Evolutionary conservation across 2,329 filamentous ascomycete genomes (phyloP).

Genomic region (Xylaria multiplex): DNA sequence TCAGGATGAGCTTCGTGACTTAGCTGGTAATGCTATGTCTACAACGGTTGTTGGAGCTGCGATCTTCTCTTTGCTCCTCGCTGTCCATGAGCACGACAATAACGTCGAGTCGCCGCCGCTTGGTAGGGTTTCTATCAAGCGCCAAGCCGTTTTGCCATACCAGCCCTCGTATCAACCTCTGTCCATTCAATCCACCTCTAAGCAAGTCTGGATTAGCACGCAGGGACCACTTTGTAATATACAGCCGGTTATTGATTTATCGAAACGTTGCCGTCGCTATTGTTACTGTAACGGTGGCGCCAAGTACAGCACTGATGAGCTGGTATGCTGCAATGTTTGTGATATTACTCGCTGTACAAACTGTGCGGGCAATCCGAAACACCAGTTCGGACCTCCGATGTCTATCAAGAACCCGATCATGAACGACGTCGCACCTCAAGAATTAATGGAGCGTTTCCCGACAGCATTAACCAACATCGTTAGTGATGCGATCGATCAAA

Average conservation of each 20-base stretch:
- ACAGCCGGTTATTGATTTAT: slow-evolving; percentile 32
- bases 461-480: slow-evolving; percentile 33
- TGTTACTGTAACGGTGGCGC: slow-evolving; percentile 51
- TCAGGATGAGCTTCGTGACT: slow-evolving; percentile 69
- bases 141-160: slow-evolving; percentile 7
- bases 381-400: slow-evolving; percentile 40
- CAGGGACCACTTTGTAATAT: slow-evolving; percentile 3
- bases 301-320: slow-evolving; percentile 45
- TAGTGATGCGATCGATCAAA: slow-evolving; percentile 1
- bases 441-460: slow-evolving; percentile 42
- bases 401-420: slow-evolving; percentile 36
- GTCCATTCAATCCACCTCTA: not conserved
- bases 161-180: slow-evolving; percentile 24
- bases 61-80: slow-evolving; percentile 67
- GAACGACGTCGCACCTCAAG: slow-evolving; percentile 35
- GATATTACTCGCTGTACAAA: slow-evolving; percentile 50
- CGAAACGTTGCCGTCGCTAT: slow-evolving; percentile 45
- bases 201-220: slow-evolving; percentile 25
- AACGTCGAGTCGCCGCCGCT: not conserved
- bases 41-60: slow-evolving; percentile 75
- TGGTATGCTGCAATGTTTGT: slow-evolving; percentile 50
- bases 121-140: not conserved
- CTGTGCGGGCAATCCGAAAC: slow-evolving; percentile 54
- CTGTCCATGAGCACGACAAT: slow-evolving; percentile 31
- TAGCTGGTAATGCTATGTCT: slow-evolving; percentile 84